These are phyloP conservation scores for Pisolithus tinctorius DNA, from an alignment of 768 basidiomycete genomes.

Conservation along the genomic window DNA sequence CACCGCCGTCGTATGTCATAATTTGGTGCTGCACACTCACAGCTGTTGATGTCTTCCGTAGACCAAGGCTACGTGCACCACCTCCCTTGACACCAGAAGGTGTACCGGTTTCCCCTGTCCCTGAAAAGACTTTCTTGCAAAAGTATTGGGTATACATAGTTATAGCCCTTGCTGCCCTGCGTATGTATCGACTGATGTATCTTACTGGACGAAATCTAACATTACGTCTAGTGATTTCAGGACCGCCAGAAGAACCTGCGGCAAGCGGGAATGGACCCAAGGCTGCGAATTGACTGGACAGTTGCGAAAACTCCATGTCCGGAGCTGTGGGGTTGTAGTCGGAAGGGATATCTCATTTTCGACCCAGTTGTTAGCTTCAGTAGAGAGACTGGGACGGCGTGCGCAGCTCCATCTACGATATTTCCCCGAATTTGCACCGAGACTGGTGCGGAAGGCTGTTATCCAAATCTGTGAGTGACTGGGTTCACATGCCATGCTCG, in stretches of 20 bases:
- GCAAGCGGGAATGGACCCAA: constrained; percentile 12
- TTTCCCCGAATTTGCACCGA: no score
- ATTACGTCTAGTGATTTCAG: constrained; percentile 19
- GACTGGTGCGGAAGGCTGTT: no score
- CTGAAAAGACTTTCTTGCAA: constrained; percentile 76
- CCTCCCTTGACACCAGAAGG: constrained; percentile 64
- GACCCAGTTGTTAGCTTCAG: background rate
- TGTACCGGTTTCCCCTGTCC: constrained; percentile 48
- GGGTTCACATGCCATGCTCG: no score
- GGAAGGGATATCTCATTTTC: no score
- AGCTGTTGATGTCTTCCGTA: constrained; percentile 22
- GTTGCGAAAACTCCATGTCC: background rate
- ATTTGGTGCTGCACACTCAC: background rate
- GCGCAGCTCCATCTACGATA: no score
- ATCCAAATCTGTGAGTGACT: no score
- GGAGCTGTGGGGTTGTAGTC: background rate
- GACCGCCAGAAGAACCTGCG: constrained; percentile 23
- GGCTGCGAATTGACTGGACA: constrained; percentile 16
- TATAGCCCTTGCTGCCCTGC: constrained; percentile 47
- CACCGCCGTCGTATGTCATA: constrained; percentile 52
- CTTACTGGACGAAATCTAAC: background rate
- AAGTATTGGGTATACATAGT: constrained; percentile 89
- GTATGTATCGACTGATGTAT: constrained; percentile 34
- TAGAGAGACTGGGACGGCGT: no score
- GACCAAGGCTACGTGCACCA: constrained; percentile 62